These are phyloP conservation scores for Syzygium jambos DNA, from an alignment of 345 rosid genomes.

Conservation along the genomic window DNA sequence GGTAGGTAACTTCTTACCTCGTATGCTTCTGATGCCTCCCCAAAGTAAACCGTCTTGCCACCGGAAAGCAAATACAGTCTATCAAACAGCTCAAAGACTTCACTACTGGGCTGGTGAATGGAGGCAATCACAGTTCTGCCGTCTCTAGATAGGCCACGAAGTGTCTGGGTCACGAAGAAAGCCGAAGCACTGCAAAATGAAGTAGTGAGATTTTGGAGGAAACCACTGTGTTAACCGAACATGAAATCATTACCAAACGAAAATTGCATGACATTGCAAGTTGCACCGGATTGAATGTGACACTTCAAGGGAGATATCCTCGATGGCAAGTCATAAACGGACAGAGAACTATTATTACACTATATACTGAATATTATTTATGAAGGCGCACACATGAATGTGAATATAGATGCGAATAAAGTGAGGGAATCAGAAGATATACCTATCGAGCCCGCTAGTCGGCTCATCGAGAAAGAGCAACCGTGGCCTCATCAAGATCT, in stretches of 20 bases:
- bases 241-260: not conserved
- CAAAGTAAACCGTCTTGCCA: slow-evolving; percentile 91
- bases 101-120: slow-evolving; percentile 93
- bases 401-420: not conserved
- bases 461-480: slow-evolving; percentile 96
- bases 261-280: not conserved
- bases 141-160: slow-evolving; percentile 76
- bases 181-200: slow-evolving; percentile 74
- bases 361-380: not conserved
- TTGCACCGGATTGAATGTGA: not conserved
- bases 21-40: slow-evolving; percentile 81
- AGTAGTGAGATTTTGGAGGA: not conserved
- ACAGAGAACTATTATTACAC: not conserved
- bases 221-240: not conserved
- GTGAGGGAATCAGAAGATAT: not conserved
- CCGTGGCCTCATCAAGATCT: slow-evolving; percentile 90
- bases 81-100: slow-evolving; percentile 92
- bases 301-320: not conserved
- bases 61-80: slow-evolving; percentile 76
- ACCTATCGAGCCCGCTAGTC: slow-evolving; percentile 97
- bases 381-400: not conserved
- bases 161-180: slow-evolving; percentile 84
- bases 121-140: slow-evolving; percentile 97
- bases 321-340: not conserved
- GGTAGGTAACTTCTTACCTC: slow-evolving; percentile 40